phyloP scores from a whole-genome alignment of 2,329 filamentous ascomycete genomes.

The Nemania sp. region DNA sequence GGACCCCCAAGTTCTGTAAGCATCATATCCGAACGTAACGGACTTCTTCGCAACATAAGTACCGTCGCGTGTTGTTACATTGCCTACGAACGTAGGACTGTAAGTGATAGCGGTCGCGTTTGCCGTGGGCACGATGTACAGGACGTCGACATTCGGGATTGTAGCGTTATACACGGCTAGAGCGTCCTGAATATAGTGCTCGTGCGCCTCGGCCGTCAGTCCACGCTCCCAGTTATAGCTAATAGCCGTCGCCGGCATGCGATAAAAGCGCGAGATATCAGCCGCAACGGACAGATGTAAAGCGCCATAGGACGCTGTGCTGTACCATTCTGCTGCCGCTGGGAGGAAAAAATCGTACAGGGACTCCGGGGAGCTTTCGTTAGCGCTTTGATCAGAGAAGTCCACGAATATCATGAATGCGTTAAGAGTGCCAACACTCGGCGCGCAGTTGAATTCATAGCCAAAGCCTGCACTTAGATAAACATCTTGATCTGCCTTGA shows the following conservation, averaged over 20 bases:
- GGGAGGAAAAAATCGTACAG: constrained; percentile 47
- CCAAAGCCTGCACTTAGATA: constrained; percentile 51
- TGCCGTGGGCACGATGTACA: constrained; percentile 49
- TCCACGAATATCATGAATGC: constrained; percentile 56
- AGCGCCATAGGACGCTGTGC: constrained; percentile 43
- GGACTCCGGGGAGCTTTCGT: constrained; percentile 43
- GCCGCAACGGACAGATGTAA: constrained; percentile 39
- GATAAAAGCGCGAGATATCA: constrained; percentile 46
- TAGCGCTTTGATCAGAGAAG: constrained; percentile 40
- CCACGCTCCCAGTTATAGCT: constrained; percentile 49
- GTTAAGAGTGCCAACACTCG: constrained; percentile 49
- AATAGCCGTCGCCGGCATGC: constrained; percentile 42
- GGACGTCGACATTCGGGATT: constrained; percentile 43
- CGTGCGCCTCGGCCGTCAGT: constrained; percentile 44
- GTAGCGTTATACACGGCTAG: constrained; percentile 43
- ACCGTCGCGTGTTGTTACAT: constrained; percentile 44
- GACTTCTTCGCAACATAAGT: constrained; percentile 48
- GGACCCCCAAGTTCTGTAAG: constrained; percentile 49
- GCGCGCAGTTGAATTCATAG: constrained; percentile 48
- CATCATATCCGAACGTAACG: constrained; percentile 52
- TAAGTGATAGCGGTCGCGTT: constrained; percentile 47
- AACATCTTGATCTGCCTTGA: constrained; percentile 44
- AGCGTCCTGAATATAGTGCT: constrained; percentile 50
- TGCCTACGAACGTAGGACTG: constrained; percentile 45
- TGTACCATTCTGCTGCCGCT: constrained; percentile 47